Base-by-base conservation (phyloP, 2,329 filamentous ascomycete genomes). In the Cladorrhinum sp. region DNA sequence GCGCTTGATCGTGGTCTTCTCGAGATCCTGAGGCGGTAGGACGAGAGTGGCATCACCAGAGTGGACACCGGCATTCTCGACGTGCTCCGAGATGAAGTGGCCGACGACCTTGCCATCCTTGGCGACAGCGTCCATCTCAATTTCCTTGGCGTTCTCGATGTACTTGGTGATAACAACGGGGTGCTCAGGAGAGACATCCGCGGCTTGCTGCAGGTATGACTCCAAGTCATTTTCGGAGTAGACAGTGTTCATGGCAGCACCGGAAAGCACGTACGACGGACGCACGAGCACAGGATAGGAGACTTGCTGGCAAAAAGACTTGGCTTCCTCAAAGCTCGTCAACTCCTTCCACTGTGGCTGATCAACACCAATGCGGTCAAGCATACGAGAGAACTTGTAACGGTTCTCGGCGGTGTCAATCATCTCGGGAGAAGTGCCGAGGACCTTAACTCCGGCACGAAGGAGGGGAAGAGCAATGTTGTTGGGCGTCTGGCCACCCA, bases 131-230 rank as follows among this genome's bases (percentile, higher is more conserved):
- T 99, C 95, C 95, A 99, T 98, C 77, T 99, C 95, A 65, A 99
- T 98, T 76, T 99, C 95, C 81, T 99, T 98, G 66, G 95, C 95
- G 67, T 96, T 95, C 80, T 99, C 95, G 67, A 99, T 98, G 78
- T 98, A 99, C 79, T 99, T 99, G 63, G 93, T 98, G 71, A 99
- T 98, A 63, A 99, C 95, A 10, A 99, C 95, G 0, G 95, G 95
- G 74, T 98, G 91, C 64, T 98, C 93, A 64, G 91, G 87, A 5
- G 95, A 98, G 51, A 99, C 95, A 66, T 96, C 93, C 6, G 85
- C 91, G 57, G 95, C 95, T 77, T 98, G 93, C 66, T 90, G 85
- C 50, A 99, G 82, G 76, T 96, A 98, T 70, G 83, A 88, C 69
- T 91, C 90, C 61, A 99, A 80, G 73, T 98, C 95, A 72, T 93